Evolutionary conservation across 129 eudicot species (phyloP).

Genomic region (Flaveria sonorensis): DNA sequence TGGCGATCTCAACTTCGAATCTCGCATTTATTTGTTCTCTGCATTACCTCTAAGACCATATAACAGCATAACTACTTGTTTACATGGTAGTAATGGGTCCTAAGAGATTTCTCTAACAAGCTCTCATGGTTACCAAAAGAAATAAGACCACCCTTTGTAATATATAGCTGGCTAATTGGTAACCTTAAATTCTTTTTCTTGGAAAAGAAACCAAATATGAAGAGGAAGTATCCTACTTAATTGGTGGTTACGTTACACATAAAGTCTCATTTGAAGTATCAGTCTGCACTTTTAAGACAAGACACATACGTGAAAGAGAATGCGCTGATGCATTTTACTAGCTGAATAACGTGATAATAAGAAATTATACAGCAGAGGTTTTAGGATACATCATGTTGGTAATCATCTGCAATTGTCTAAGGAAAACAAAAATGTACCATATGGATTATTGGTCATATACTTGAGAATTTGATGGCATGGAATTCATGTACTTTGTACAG

Average conservation of each 20-base stretch:
- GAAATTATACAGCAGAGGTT: slow-evolving; percentile 24
- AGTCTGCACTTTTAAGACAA: not conserved
- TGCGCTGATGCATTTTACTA: slow-evolving; percentile 14
- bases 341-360: slow-evolving; percentile 1
- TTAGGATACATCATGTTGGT: not conserved
- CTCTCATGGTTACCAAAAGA: no score
- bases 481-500: slow-evolving; percentile 77
- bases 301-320: slow-evolving; percentile 5
- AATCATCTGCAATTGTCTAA: slow-evolving; percentile 14
- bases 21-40: no score
- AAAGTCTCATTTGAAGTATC: not conserved
- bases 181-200: no score
- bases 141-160: no score
- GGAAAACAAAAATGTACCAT: slow-evolving; percentile 2
- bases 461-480: slow-evolving; percentile 39
- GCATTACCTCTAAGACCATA: no score
- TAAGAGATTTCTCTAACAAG: no score
- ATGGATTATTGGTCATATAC: slow-evolving; percentile 24
- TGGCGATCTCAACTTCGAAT: no score
- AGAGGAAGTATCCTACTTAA: not conserved
- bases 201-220: no score
- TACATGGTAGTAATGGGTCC: no score
- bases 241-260: not conserved
- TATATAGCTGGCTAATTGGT: no score
- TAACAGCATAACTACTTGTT: no score